A percentile compares a stretch with the other conserved stretches of the same genome.
phyloP scores from a whole-genome alignment of 2,329 filamentous ascomycete genomes.

The Cucurbitaria berberidis region DNA sequence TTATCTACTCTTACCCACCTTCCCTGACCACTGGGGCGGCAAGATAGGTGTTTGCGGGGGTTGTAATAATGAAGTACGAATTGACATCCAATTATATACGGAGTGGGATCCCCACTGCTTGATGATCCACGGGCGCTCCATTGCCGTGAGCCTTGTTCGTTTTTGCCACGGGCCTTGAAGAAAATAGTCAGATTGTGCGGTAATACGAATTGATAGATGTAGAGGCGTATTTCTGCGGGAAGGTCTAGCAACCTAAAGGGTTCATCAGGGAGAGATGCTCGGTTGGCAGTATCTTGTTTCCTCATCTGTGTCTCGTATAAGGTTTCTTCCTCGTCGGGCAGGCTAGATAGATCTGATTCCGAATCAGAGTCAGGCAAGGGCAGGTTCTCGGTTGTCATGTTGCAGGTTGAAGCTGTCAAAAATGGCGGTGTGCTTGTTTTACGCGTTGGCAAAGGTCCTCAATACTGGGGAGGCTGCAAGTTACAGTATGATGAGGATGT shows the following conservation, averaged over 20 bases:
- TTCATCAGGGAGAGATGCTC: not conserved
- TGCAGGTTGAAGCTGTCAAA: not conserved
- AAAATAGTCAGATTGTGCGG: slow-evolving; percentile 8
- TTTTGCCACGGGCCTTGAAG: not conserved
- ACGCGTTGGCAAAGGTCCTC: not conserved
- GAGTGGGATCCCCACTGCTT: not conserved
- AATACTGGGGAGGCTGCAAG: not conserved
- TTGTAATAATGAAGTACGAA: no score
- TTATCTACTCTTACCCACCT: no score
- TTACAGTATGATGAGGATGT: not conserved
- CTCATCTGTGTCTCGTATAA: slow-evolving; percentile 1
- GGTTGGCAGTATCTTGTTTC: not conserved
- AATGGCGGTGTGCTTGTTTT: not conserved
- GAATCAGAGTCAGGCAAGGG: not conserved
- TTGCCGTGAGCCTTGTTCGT: not conserved
- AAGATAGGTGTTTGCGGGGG: no score
- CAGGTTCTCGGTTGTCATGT: not conserved
- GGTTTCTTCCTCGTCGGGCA: slow-evolving; percentile 3
- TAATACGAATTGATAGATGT: slow-evolving; percentile 17
- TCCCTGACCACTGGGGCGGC: no score
- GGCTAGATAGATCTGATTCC: not conserved
- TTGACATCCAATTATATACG: not conserved
- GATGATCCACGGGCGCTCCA: not conserved
- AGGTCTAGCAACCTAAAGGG: slow-evolving; percentile 21
- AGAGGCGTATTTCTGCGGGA: slow-evolving; percentile 22